phyloP scores from a whole-genome alignment of 306 rosid genomes.

The Neltuma alba region DNA sequence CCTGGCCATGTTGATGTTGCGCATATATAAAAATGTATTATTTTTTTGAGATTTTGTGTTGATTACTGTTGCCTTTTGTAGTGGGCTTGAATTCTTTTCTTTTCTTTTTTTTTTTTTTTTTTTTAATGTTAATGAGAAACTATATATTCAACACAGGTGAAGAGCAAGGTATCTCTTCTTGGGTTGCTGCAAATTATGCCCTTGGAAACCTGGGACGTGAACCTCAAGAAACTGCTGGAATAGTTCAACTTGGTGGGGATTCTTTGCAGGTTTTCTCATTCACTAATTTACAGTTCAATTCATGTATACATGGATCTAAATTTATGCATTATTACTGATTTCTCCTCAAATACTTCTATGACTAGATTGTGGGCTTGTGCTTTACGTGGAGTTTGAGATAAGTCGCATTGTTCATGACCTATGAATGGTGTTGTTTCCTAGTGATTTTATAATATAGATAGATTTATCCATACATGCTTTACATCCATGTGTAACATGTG shows the following conservation, averaged over 20 bases:
- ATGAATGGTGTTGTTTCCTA: not conserved
- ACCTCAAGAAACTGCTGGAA: slow-evolving; percentile 51
- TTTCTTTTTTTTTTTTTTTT: too few species aligned
- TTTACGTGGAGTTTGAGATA: not conserved
- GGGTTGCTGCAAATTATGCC: slow-evolving; percentile 62
- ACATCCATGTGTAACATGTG: slow-evolving; percentile 18
- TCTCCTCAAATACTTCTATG: not conserved
- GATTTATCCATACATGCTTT: not conserved
- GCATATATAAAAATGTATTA: not conserved
- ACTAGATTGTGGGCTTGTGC: not conserved
- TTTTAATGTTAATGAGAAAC: slow-evolving; percentile 12
- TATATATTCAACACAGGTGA: slow-evolving; percentile 41
- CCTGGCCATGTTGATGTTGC: not conserved
- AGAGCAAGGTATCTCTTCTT: slow-evolving; percentile 54
- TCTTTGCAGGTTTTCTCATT: slow-evolving; percentile 60
- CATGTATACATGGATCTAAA: not conserved
- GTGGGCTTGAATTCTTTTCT: not conserved
- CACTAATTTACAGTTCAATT: slow-evolving; percentile 25
- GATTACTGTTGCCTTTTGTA: slow-evolving; percentile 4
- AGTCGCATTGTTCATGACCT: not conserved
- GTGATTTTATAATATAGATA: not conserved
- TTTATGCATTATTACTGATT: not conserved
- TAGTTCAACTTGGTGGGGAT: slow-evolving; percentile 63
- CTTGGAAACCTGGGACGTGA: slow-evolving; percentile 57
- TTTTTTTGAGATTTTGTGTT: not conserved